Conservation (phyloP, 345 rosid genomes). For the Acer yangbiense region DNA sequence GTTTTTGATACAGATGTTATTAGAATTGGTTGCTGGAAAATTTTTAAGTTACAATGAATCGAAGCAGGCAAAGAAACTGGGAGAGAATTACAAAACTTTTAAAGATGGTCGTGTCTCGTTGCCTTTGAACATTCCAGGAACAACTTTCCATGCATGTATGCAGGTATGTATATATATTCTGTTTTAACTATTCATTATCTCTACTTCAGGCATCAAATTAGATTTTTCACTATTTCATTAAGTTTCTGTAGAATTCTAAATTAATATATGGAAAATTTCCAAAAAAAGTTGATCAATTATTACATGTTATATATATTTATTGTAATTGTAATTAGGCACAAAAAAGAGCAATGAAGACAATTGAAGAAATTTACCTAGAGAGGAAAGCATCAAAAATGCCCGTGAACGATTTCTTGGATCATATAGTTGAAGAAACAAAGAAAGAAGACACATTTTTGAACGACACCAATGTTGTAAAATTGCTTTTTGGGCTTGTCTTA, state of each 20-base stretch:
- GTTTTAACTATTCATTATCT: too few species aligned
- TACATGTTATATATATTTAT: too few species aligned
- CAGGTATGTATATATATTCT: slow-evolving; percentile 16
- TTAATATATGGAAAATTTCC: too few species aligned
- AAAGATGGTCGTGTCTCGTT: slow-evolving; percentile 31
- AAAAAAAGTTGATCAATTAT: too few species aligned
- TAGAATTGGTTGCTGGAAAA: slow-evolving; percentile 21
- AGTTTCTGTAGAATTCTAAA: too few species aligned
- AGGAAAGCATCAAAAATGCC: slow-evolving; percentile 14
- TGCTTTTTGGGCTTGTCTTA: slow-evolving; percentile 20
- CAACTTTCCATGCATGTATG: slow-evolving; percentile 27
- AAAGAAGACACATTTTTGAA: slow-evolving; percentile 14
- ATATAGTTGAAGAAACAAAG: slow-evolving; percentile 21
- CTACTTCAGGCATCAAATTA: too few species aligned
- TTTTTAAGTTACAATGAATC: slow-evolving; percentile 30
- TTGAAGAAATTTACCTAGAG: slow-evolving; percentile 14
- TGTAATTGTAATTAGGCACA: slow-evolving; percentile 16
- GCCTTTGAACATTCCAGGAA: slow-evolving; percentile 40
- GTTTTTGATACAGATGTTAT: slow-evolving; percentile 28
- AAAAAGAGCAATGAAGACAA: slow-evolving; percentile 6
- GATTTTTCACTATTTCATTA: too few species aligned
- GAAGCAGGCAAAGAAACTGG: slow-evolving; percentile 15
- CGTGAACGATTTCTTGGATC: slow-evolving; percentile 26
- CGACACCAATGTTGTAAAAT: slow-evolving; percentile 12
- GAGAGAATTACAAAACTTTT: slow-evolving; percentile 16